Evolutionary conservation across 768 basidiomycete species (phyloP), one percentile per base, ranked within the genome.

Genomic region (Polyporus arcularius): DNA sequence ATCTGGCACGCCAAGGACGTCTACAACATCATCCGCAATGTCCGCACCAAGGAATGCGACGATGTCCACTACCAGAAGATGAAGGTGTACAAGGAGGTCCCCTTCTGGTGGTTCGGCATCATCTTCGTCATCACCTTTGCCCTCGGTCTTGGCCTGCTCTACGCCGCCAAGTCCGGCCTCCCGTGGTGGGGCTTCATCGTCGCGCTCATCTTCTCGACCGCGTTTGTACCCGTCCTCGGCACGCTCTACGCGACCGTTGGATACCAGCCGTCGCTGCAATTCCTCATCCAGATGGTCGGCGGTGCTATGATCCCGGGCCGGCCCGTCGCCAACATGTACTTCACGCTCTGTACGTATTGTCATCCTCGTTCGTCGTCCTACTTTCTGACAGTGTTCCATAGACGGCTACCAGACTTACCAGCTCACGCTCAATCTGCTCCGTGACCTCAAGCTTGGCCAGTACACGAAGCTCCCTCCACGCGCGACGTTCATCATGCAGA

Each of bases 391-490:
- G 26, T 40, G 39, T n/a, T 26, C 41, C 28, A 12, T 50, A 66
- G 49, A 75, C 58, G 84, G 81, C 46, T 78, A 65, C 66, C 76
- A 81, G 62, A 78, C 79, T 5, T 68, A 61, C 55, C 58, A 60
- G 55, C 56, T 63, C 59, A 60, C 62, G 41, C 59, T 65, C 41
- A 41, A 65, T 79, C 47, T 70, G n/a, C 78, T 85, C 47, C 78
- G 83, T 8, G 86, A 87, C 65, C 76, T 87, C 6, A 87, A 87
- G 72, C 79, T 83, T 73, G 76, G 74, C 11, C 78, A 79, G 67
- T 75, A 79, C 64, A 79, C 80, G 12, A 87, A 87, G 71, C 77
- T 88, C 38, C 85, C 86, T 43, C 86, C 86, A 49, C 82, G 85
- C 9, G 80, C 79, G 28, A 82, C 85, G 2, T 87, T 88, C 70